A percentile compares a stretch with the other conserved stretches of the same genome.
Evolutionary conservation across 1,139 yeast species (phyloP).

Genomic region (Debaryomyces subglobosus): DNA sequence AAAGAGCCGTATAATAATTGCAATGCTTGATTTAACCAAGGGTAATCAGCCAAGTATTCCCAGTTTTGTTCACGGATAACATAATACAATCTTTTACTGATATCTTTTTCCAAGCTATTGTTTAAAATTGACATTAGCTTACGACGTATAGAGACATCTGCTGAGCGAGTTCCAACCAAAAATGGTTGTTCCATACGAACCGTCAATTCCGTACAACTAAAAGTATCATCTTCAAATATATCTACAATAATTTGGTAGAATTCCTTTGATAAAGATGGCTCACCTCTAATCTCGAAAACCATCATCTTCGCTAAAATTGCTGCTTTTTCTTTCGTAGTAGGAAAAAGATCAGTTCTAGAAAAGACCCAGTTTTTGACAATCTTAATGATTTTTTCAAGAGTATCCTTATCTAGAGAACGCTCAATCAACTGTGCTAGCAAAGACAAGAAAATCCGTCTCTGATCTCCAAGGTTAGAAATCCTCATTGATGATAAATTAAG

Average conservation of each 20-base stretch:
- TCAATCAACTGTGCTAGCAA: slow-evolving; percentile 89
- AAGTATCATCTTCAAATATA: slow-evolving; percentile 79
- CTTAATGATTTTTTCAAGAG: slow-evolving; percentile 73
- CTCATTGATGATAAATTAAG: slow-evolving; percentile 79
- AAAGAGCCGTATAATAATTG: slow-evolving; percentile 84
- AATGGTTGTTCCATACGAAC: slow-evolving; percentile 97
- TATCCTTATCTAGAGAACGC: slow-evolving; percentile 75
- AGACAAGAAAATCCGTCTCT: slow-evolving; percentile 84
- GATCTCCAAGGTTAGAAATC: slow-evolving; percentile 86
- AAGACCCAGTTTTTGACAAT: slow-evolving; percentile 92
- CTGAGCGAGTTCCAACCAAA: slow-evolving; percentile 86
- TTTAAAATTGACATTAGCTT: slow-evolving; percentile 81
- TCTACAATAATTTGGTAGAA: slow-evolving; percentile 88
- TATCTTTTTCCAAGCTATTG: slow-evolving; percentile 76
- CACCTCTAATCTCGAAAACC: slow-evolving; percentile 88
- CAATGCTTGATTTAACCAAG: slow-evolving; percentile 93
- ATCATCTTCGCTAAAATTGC: slow-evolving; percentile 93
- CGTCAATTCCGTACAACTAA: slow-evolving; percentile 86
- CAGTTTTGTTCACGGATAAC: slow-evolving; percentile 92
- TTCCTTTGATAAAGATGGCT: slow-evolving; percentile 73
- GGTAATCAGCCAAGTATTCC: slow-evolving; percentile 92
- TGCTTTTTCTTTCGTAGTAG: slow-evolving; percentile 95
- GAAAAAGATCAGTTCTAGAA: slow-evolving; percentile 79
- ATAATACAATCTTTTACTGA: slow-evolving; percentile 79
- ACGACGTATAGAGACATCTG: slow-evolving; percentile 74